Evolutionary conservation across 2,329 filamentous ascomycete species (phyloP).

Genomic region (Ceratocystis lukuohia): DNA sequence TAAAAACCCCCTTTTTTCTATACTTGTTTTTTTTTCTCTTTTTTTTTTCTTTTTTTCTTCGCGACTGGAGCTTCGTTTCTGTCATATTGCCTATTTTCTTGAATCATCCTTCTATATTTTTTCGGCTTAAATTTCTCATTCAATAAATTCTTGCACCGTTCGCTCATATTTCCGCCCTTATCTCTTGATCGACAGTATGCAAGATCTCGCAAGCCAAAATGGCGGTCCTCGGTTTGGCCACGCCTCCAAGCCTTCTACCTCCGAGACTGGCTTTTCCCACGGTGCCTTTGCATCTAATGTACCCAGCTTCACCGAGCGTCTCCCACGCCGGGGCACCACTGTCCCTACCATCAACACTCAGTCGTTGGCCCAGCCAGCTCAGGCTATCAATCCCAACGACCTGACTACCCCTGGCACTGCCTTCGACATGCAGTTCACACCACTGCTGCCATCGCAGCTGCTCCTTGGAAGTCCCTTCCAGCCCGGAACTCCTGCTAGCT

Average conservation of each 20-base stretch:
- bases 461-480: slow-evolving; percentile 94
- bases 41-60: neutral
- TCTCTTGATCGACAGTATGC: slow-evolving; percentile 59
- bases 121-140: neutral
- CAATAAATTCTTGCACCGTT: neutral
- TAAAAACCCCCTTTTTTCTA: neutral
- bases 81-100: slow-evolving; percentile 9
- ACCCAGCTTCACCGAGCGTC: slow-evolving; percentile 72
- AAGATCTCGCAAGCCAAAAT: slow-evolving; percentile 59
- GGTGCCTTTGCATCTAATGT: slow-evolving; percentile 83
- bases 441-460: slow-evolving; percentile 83
- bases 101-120: slow-evolving; percentile 1
- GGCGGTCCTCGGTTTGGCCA: slow-evolving; percentile 54
- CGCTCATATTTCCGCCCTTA: neutral
- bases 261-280: slow-evolving; percentile 83
- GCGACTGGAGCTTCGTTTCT: neutral
- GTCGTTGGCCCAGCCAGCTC: slow-evolving; percentile 38
- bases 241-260: slow-evolving; percentile 66
- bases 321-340: slow-evolving; percentile 65
- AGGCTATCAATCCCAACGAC: slow-evolving; percentile 44
- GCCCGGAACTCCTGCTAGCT: slow-evolving; percentile 79
- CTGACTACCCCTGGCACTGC: slow-evolving; percentile 77
- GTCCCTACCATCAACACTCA: slow-evolving; percentile 89
- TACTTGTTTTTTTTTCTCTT: neutral
- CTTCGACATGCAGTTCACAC: slow-evolving; percentile 98